phyloP scores from a whole-genome alignment of 2,329 filamentous ascomycete genomes.

The Dactylellina haptotyla region DNA sequence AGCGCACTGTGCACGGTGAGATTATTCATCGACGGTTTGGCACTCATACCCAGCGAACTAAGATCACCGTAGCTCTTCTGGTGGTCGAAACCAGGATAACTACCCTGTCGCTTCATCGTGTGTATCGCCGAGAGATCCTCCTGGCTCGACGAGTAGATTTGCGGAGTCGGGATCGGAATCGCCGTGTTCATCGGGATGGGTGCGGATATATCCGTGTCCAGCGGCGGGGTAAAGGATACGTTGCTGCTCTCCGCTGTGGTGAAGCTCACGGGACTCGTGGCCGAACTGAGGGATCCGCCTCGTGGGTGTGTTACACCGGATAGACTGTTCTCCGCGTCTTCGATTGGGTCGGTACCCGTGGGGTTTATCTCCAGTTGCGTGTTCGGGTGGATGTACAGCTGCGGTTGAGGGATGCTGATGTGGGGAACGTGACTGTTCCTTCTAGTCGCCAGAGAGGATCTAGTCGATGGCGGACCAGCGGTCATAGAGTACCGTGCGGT shows the following conservation, averaged over 20 bases:
- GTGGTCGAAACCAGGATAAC: conserved; percentile 11
- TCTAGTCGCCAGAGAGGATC: conserved; percentile 32
- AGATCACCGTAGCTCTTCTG: conserved; percentile 26
- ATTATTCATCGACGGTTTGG: conserved; percentile 36
- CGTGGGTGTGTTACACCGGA: neutral
- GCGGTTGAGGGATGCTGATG: conserved; percentile 46
- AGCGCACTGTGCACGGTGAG: conserved; percentile 13
- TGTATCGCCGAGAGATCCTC: conserved; percentile 33
- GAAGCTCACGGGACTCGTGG: conserved; percentile 44
- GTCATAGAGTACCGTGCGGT: conserved; percentile 33
- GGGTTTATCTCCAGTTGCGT: conserved; percentile 32
- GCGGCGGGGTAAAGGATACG: conserved; percentile 23
- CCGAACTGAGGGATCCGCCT: conserved; percentile 33
- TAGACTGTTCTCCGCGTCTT: neutral
- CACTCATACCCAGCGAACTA: conserved; percentile 10
- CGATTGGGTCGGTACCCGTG: neutral
- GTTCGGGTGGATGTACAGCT: conserved; percentile 45
- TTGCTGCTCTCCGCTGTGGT: conserved; percentile 44
- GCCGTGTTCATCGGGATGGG: conserved; percentile 22
- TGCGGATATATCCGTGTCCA: conserved; percentile 10
- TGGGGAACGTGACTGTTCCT: conserved; percentile 42
- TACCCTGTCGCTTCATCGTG: conserved; percentile 6
- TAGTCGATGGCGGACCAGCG: conserved; percentile 25
- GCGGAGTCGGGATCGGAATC: conserved; percentile 44
- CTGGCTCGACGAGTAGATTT: conserved; percentile 47